Base-by-base conservation (phyloP, 225 moss, liverwort and hornwort species). In the Polytrichum formosum region DNA sequence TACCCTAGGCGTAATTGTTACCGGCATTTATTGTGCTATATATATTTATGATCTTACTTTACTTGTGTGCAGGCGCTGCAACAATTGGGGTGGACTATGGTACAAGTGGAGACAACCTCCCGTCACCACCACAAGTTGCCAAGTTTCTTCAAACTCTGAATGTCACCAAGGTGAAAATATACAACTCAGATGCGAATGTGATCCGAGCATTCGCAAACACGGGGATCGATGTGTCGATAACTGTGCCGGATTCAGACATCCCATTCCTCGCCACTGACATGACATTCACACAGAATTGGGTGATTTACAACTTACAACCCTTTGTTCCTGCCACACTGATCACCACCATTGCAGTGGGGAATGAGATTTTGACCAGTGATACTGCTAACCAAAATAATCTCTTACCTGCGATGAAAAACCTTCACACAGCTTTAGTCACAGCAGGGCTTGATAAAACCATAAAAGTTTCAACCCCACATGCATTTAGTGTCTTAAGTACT, bases 381-480 rank as follows among this genome's bases (percentile, higher is more conserved):
- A 76, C 91, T 13, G 69, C 70, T 28, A 71, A 90, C 70, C 33
- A 84, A 63, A 72, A 73, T 20, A 37, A 91, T 73, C 85, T 95
- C 0, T 83, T 95, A 7, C 95, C 95, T 5, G 95, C 95, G 1
- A 95, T 95, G 91, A 73, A 63, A 35, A 91, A 92, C 61, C 73
- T 92, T 35, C 88, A 95, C 63, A 16, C 81, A 33, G 92, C 92
- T 2, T 77, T 95, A 0, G 72, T 86, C 0, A 77, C 70, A 0
- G 63, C 89, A 5, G 80, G 87, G 0, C 76, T 96, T 2, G 83
- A 84, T n/a, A 56, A 74, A 29, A 82, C 80, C 10, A 87, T 92
- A 20, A 96, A 93, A 64, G 80, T 96, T 10, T 90, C 87, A 5
- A 96, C 96, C 1, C 85, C 82, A 2, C 77, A 93, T 64, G 91